Evolutionary conservation across 306 rosid species (phyloP).

Genomic region (Luffa aegyptiaca): DNA sequence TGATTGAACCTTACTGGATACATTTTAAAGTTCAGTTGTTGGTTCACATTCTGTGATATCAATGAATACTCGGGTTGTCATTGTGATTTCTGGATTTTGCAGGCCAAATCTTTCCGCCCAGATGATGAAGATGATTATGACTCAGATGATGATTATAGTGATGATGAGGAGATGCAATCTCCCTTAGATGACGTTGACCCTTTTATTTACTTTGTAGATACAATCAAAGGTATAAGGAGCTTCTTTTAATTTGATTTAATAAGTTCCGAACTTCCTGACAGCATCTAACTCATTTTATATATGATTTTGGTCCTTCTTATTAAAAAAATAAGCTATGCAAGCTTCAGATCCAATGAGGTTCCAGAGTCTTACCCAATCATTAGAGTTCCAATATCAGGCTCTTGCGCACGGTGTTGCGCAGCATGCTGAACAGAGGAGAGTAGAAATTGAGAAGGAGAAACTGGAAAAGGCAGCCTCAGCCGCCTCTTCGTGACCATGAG

Average conservation of each 20-base stretch:
- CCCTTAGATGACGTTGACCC: conserved; percentile 98
- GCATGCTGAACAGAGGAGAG: conserved; percentile 88
- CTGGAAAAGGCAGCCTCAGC: conserved; percentile 64
- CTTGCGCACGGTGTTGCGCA: conserved; percentile 78
- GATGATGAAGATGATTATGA: conserved; percentile 53
- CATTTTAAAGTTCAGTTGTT: background rate
- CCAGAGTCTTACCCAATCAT: conserved; percentile 69
- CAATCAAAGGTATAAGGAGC: conserved; percentile 52
- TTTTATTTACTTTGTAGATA: conserved; percentile 77
- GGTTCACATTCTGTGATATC: background rate
- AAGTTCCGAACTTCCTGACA: background rate
- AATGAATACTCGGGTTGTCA: background rate
- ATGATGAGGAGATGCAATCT: conserved; percentile 95
- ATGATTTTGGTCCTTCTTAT: background rate
- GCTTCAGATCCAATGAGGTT: conserved; percentile 60
- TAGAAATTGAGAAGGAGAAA: conserved; percentile 74
- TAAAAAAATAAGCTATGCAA: conserved; percentile 48
- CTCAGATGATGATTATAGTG: conserved; percentile 82
- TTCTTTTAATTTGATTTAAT: background rate
- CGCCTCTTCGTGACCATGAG: conserved; percentile 33
- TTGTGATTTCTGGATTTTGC: background rate
- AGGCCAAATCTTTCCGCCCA: conserved; percentile 84
- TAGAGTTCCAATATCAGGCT: conserved; percentile 84
- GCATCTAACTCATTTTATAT: background rate
- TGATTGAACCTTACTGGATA: background rate